A percentile compares a stretch with the other conserved stretches of the same genome.
Conservation (phyloP, 1,284 basidiomycete genomes). For the Ganoderma boninense region DNA sequence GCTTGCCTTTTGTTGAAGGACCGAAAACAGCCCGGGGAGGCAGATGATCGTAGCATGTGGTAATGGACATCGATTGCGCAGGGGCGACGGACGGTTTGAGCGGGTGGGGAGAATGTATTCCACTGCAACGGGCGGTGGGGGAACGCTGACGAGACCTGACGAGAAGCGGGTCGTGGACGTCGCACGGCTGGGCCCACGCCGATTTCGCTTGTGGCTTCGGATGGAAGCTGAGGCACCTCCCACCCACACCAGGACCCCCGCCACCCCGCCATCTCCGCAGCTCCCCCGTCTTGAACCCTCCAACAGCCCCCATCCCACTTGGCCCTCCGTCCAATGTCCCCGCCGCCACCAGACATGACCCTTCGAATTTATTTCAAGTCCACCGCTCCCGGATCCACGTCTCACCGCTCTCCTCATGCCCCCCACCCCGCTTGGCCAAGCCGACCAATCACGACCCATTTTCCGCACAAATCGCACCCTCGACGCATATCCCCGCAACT, state of each 20-base stretch:
- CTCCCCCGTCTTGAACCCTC: not conserved
- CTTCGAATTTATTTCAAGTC: not conserved
- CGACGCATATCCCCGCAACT: not conserved
- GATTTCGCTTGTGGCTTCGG: constrained; percentile 13
- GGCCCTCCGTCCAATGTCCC: not conserved
- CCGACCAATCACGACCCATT: not conserved
- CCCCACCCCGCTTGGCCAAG: not conserved
- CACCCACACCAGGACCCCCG: not conserved
- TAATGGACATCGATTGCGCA: constrained; percentile 24
- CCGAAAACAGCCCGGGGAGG: constrained; percentile 7
- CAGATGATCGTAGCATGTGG: constrained; percentile 29
- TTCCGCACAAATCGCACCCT: not conserved
- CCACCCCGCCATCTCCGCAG: not conserved
- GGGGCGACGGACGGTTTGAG: constrained; percentile 2
- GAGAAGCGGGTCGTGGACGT: not conserved
- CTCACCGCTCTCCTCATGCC: not conserved
- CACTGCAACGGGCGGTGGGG: not conserved
- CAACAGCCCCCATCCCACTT: not conserved
- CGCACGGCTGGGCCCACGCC: constrained; percentile 6
- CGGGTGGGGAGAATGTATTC: constrained; percentile 12
- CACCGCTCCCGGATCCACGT: not conserved
- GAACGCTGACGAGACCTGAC: not conserved
- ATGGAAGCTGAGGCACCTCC: constrained; percentile 16
- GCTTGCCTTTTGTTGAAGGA: constrained; percentile 9
- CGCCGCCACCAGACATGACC: not conserved